Conservation (phyloP, 78 protist species). For the Dictyostelium purpureum region DNA sequence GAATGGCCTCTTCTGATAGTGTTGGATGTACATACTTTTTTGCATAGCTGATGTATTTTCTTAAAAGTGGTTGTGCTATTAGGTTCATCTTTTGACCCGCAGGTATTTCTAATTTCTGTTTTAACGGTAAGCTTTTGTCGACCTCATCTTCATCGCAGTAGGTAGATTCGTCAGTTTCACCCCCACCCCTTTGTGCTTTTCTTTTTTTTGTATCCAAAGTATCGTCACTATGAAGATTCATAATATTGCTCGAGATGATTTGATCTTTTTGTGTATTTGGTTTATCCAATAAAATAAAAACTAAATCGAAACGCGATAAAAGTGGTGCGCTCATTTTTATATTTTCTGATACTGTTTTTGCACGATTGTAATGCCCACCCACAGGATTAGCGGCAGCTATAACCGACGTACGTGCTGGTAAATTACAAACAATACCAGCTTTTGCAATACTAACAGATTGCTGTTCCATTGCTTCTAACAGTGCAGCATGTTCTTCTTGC, state of each 20-base stretch:
- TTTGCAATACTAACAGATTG: conserved; percentile 97
- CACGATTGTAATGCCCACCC: conserved; percentile 96
- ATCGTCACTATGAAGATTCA: conserved; percentile 50
- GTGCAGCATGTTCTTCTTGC: conserved; percentile 92
- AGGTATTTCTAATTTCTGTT: conserved; percentile 9
- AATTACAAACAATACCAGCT: conserved; percentile 98
- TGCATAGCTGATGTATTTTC: conserved; percentile 97
- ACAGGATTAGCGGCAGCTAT: conserved; percentile 99
- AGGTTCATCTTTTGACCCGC: conserved; percentile 75
- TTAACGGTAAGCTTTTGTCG: conserved; percentile 8
- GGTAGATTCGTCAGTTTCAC: not conserved
- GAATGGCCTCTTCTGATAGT: conserved; percentile 86
- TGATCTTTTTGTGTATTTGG: conserved; percentile 90
- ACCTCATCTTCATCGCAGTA: not conserved
- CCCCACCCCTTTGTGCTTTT: not conserved
- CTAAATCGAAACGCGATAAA: conserved; percentile 97
- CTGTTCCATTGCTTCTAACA: conserved; percentile 99
- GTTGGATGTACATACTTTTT: conserved; percentile 90
- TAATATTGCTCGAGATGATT: conserved; percentile 95
- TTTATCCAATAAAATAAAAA: conserved; percentile 96
- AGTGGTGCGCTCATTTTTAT: conserved; percentile 91
- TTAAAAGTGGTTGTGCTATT: conserved; percentile 85
- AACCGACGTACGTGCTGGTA: conserved; percentile 96
- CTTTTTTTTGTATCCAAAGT: not conserved
- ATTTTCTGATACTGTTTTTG: conserved; percentile 97